Evolutionary conservation across 345 rosid species (phyloP).

Genomic region (Dipteronia sinensis): DNA sequence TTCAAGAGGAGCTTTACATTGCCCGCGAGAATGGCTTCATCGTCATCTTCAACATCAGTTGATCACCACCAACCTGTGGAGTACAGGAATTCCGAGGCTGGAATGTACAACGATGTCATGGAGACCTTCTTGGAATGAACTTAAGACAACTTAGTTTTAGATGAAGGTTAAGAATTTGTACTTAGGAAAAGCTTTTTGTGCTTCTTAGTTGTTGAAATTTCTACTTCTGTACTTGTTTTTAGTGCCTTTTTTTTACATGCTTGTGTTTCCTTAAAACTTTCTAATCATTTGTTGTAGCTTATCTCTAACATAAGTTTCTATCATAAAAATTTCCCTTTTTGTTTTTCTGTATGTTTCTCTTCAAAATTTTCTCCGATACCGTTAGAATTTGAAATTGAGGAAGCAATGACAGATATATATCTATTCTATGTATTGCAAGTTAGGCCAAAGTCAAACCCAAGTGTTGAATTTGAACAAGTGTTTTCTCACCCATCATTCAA

Average conservation of each 20-base stretch:
- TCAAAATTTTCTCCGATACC: neutral
- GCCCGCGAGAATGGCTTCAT: conserved; percentile 75
- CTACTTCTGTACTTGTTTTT: conserved; percentile 24
- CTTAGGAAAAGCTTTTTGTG: conserved; percentile 22
- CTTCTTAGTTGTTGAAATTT: conserved; percentile 20
- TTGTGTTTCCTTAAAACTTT: conserved; percentile 22
- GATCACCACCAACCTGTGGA: conserved; percentile 58
- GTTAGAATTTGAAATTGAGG: no score
- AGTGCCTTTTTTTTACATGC: conserved; percentile 3
- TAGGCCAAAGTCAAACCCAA: neutral
- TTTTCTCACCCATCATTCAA: neutral
- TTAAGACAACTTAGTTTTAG: neutral
- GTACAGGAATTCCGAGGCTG: conserved; percentile 55
- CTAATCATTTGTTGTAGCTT: conserved; percentile 34
- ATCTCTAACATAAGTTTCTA: conserved; percentile 25
- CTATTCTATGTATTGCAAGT: neutral
- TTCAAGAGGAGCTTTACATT: conserved; percentile 72
- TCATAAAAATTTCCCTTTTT: neutral
- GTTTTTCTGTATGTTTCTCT: neutral
- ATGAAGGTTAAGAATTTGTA: conserved; percentile 25
- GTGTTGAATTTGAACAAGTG: neutral
- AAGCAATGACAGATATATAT: neutral
- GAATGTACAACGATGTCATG: conserved; percentile 75
- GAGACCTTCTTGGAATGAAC: conserved; percentile 80
- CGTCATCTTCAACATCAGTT: conserved; percentile 64